Conservation (phyloP, 2,329 filamentous ascomycete species). For the Chrysoporthe cubensis region DNA sequence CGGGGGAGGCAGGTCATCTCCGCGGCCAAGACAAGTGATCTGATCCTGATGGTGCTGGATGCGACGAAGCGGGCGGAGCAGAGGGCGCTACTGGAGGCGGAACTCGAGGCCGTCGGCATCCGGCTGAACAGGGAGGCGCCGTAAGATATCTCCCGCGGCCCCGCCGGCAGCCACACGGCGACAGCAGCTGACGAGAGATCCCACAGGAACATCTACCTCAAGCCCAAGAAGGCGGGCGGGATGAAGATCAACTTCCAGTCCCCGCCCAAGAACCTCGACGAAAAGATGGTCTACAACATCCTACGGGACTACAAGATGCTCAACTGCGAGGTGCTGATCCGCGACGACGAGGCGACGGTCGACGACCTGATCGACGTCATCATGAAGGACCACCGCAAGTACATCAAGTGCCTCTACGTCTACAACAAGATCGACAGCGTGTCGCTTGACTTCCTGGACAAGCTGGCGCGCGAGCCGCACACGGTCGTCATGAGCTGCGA, state of each 20-base stretch:
- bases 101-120: slow-evolving; percentile 94
- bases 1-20: slow-evolving; percentile 95
- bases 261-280: slow-evolving; percentile 88
- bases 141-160: slow-evolving; percentile 50
- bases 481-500: slow-evolving; percentile 98
- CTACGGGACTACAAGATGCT: slow-evolving; percentile 98
- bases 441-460: slow-evolving; percentile 89
- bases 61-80: slow-evolving; percentile 97
- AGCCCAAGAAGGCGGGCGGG: slow-evolving; percentile 91
- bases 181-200: slow-evolving; percentile 13
- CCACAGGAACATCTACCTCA: slow-evolving; percentile 90
- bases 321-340: slow-evolving; percentile 93
- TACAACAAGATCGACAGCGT: slow-evolving; percentile 99
- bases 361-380: slow-evolving; percentile 99
- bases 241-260: slow-evolving; percentile 98
- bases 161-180: not conserved
- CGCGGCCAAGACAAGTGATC: slow-evolving; percentile 95
- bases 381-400: slow-evolving; percentile 98
- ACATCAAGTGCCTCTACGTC: slow-evolving; percentile 92
- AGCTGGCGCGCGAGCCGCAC: slow-evolving; percentile 87
- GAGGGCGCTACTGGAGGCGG: slow-evolving; percentile 83
- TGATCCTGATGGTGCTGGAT: slow-evolving; percentile 96
- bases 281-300: slow-evolving; percentile 98
- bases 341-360: slow-evolving; percentile 93
- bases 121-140: slow-evolving; percentile 89